Conservation (phyloP, 768 basidiomycete genomes). For the Pleurotus ostreatus region DNA sequence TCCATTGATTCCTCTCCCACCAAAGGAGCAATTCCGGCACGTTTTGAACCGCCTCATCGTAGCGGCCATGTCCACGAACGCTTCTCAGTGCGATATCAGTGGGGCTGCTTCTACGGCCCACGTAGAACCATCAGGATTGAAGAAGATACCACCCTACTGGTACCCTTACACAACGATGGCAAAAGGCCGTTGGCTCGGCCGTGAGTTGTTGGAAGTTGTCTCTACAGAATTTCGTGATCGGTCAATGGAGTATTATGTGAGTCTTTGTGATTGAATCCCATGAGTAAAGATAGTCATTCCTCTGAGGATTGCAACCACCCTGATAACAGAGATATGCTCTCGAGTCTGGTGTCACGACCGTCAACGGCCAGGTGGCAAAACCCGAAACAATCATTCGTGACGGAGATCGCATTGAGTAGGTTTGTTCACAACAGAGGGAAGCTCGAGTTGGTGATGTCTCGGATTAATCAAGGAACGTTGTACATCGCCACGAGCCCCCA, state of each 20-base stretch:
- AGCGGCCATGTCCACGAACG: constrained; percentile 40
- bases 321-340: constrained; percentile 48
- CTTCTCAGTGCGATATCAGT: constrained; percentile 4
- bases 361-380: constrained; percentile 85
- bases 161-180: constrained; percentile 92
- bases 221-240: constrained; percentile 93
- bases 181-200: constrained; percentile 84
- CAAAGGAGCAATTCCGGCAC: constrained; percentile 54
- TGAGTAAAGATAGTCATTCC: background rate
- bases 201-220: constrained; percentile 87
- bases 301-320: constrained; percentile 2
- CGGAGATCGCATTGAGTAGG: constrained; percentile 89
- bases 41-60: constrained; percentile 50
- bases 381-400: constrained; percentile 77
- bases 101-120: constrained; percentile 18
- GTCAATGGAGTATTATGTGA: constrained; percentile 92
- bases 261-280: constrained; percentile 26
- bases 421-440: constrained; percentile 14
- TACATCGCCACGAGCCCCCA: constrained; percentile 96
- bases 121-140: constrained; percentile 43
- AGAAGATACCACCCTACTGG: constrained; percentile 88
- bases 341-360: constrained; percentile 91
- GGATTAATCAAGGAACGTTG: constrained; percentile 63
- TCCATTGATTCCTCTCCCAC: constrained; percentile 43
- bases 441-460: background rate